phyloP scores from a whole-genome alignment of 495 filamentous ascomycete species.

The Podospora didyma region DNA sequence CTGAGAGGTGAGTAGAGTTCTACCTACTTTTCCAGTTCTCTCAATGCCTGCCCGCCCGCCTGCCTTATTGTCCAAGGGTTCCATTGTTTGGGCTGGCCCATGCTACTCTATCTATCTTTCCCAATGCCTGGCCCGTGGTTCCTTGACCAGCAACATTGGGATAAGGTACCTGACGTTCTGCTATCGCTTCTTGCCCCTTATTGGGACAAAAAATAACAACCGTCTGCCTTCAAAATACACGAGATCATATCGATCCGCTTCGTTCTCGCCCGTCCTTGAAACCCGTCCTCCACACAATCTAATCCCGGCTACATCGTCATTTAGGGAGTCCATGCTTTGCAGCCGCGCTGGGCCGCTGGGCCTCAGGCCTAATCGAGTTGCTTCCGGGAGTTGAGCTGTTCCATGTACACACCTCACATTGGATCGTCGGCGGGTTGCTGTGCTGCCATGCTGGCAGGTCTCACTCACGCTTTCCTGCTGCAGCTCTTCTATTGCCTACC shows the following conservation, averaged over 20 bases:
- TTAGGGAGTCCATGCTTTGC: slow-evolving; percentile 14
- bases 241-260: not conserved
- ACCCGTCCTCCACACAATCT: slow-evolving; percentile 15
- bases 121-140: too few relatives aligned
- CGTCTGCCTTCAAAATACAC: not conserved
- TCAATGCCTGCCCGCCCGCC: too few relatives aligned
- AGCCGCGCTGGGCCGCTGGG: slow-evolving; percentile 2
- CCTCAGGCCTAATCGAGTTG: not conserved
- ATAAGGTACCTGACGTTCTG: not conserved
- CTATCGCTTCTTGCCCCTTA: not conserved
- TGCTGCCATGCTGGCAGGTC: slow-evolving; percentile 22
- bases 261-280: slow-evolving; percentile 10
- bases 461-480: slow-evolving; percentile 1
- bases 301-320: slow-evolving; percentile 18
- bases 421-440: slow-evolving; percentile 20
- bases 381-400: slow-evolving; percentile 5
- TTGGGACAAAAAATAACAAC: not conserved
- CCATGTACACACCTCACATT: slow-evolving; percentile 10
- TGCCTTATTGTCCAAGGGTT: too few relatives aligned
- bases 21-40: too few relatives aligned
- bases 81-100: too few relatives aligned
- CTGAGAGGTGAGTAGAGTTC: too few relatives aligned
- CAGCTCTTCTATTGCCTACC: not conserved
- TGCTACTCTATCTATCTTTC: too few relatives aligned
- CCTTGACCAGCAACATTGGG: too few relatives aligned